Evolutionary conservation across 2,329 filamentous ascomycete genomes (phyloP), one percentile per base, ranked within the genome.

Genomic region (Teratosphaeria destructans): DNA sequence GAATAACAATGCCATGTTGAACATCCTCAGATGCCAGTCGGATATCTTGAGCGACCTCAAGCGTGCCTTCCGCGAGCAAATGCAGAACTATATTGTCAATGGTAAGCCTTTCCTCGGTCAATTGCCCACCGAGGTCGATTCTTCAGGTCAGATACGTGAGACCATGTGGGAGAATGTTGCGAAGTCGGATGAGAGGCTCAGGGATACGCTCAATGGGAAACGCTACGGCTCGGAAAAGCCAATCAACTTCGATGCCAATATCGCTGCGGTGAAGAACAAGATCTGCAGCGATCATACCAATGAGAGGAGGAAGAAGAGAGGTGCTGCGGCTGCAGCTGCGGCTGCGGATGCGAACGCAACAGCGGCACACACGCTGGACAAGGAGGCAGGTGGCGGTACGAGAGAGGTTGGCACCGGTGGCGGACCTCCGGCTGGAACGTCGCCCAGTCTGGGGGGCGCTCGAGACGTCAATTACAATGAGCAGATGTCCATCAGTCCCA

Each of bases 71-170:
- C 29, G 34, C 27, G 19, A 35, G 29, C 32, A 56, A 19, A 56
- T 56, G 54, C 27, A 35, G 35, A 39, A 35, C n/a, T 14, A 35
- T 12, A 14, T 56, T 19, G 54, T 56, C 32, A 35, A 39, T 3
- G 54, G 54, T 39, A 35, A 56, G 34, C 29, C 54, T 26, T 56
- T 56, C 29, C 54, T 56, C 26, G 54, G 32, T 56, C 32, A 56
- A 19, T 32, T 56, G 14, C 54, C 54, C 14, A 56, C 32, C 16
- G 54, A 56, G 54, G 54, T 56, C 19, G 54, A 56, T 23, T 7
- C 29, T 19, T 34, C 29, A 3, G 54, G 54, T 35, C 12, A 56
- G 16, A 56, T 37, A 12, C 54, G 54, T 14, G 16, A 57, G n/a
- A 7, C n/a, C 7, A 12, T 57, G 56, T 56, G 54, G 54, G 23